phyloP scores from a whole-genome alignment of 139 green algal genomes.

The Pleodorina starrii region DNA sequence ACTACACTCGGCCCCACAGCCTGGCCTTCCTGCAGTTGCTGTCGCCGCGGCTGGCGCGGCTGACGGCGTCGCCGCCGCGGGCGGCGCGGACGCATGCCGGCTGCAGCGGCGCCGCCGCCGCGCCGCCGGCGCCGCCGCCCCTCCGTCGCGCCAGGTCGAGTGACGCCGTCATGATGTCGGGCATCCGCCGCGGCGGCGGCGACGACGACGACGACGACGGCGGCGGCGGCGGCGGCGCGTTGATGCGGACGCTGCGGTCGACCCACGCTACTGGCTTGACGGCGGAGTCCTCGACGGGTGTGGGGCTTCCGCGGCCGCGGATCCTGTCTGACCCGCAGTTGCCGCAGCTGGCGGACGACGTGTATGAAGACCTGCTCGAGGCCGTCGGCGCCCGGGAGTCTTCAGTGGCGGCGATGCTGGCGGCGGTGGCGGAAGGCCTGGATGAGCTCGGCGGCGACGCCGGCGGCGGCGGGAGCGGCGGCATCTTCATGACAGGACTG shows the following conservation, averaged over 20 bases:
- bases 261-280: neutral
- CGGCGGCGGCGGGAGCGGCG: too few relatives aligned
- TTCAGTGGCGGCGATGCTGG: too few relatives aligned
- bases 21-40: neutral
- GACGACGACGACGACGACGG: neutral
- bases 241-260: neutral
- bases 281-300: neutral
- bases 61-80: neutral
- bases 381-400: too few relatives aligned
- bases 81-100: too few relatives aligned
- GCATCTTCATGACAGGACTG: too few relatives aligned
- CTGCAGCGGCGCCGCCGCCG: neutral
- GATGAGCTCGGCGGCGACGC: too few relatives aligned
- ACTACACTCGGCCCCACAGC: neutral
- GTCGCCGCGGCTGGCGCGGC: conserved; percentile 1
- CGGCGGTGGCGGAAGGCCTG: too few relatives aligned
- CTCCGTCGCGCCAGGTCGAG: neutral
- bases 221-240: neutral
- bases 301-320: neutral
- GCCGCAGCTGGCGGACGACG: too few relatives aligned
- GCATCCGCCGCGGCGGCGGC: neutral
- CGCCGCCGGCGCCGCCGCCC: neutral
- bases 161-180: neutral
- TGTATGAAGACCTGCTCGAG: too few relatives aligned
- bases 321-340: too few relatives aligned